A percentile compares a stretch with the other conserved stretches of the same genome.
These are phyloP conservation scores for Orbilia oligospora DNA, from an alignment of 2,329 filamentous ascomycete species.

Conservation along the genomic window DNA sequence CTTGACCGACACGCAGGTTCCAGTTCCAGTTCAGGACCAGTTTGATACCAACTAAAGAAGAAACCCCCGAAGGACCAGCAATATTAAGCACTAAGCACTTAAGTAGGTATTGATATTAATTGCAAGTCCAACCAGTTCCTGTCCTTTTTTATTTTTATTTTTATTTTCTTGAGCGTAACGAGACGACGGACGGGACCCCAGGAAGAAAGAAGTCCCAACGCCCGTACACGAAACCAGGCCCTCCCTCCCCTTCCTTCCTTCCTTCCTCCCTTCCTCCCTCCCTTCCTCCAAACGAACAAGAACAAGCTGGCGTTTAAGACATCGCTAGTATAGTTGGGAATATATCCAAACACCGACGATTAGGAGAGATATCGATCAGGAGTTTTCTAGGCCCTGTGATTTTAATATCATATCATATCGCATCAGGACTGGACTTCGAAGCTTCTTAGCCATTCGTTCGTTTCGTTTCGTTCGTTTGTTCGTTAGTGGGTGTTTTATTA, in stretches of 20 bases:
- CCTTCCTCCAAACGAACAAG: conserved; percentile 36
- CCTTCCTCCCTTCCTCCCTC: conserved; percentile 1
- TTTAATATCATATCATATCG: conserved; percentile 1
- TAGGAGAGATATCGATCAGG: conserved; percentile 50
- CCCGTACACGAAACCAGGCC: conserved; percentile 50
- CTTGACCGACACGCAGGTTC: conserved; percentile 10
- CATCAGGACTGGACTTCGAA: too few species aligned
- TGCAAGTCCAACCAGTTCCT: conserved; percentile 8
- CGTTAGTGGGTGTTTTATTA: neutral
- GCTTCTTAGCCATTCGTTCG: conserved; percentile 16
- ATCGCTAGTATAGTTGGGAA: conserved; percentile 42
- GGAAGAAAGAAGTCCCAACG: conserved; percentile 27
- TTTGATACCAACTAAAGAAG: conserved; percentile 11
- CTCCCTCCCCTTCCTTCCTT: neutral
- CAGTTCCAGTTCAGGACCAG: conserved; percentile 14
- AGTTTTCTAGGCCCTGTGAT: conserved; percentile 22
- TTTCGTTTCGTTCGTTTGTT: conserved; percentile 11
- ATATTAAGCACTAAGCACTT: too few species aligned
- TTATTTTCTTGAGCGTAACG: neutral
- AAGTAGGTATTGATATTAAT: too few species aligned
- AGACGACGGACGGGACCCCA: conserved; percentile 3
- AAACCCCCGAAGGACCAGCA: neutral
- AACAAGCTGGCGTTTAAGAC: conserved; percentile 53
- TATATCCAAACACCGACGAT: conserved; percentile 56
- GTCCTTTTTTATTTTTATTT: conserved; percentile 9